phyloP scores from a whole-genome alignment of 306 rosid genomes.

The Lagenaria siceraria region DNA sequence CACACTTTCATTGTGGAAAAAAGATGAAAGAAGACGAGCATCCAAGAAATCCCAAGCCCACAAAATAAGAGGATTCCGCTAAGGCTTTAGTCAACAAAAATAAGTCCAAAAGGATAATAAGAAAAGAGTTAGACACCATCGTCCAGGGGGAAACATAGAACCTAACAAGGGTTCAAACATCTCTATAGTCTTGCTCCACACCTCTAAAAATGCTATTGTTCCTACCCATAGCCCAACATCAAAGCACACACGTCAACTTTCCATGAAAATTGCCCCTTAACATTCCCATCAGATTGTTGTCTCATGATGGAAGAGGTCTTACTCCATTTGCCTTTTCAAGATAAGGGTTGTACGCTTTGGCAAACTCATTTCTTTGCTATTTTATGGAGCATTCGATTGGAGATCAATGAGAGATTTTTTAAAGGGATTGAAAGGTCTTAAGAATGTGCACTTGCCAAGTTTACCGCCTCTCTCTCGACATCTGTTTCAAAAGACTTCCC shows the following conservation, averaged over 20 bases:
- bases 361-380: not conserved
- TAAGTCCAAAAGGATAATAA: not conserved
- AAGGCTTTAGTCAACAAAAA: too few species aligned
- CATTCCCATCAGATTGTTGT: not conserved
- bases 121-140: not conserved
- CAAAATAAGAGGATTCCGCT: too few species aligned
- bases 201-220: not conserved
- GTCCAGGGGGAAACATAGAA: not conserved
- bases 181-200: not conserved
- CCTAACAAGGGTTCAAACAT: not conserved
- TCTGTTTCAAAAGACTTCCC: not conserved
- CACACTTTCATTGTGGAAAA: not conserved
- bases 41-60: too few species aligned
- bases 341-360: not conserved
- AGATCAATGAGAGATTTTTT: not conserved
- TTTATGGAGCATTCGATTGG: not conserved
- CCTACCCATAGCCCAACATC: not conserved
- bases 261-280: not conserved
- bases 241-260: not conserved
- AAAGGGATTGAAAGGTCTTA: not conserved
- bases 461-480: not conserved
- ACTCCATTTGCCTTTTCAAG: not conserved
- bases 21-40: too few species aligned
- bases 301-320: not conserved
- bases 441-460: not conserved